Conservation (phyloP, 805 yeast species). For the Spathaspora boniae region DNA sequence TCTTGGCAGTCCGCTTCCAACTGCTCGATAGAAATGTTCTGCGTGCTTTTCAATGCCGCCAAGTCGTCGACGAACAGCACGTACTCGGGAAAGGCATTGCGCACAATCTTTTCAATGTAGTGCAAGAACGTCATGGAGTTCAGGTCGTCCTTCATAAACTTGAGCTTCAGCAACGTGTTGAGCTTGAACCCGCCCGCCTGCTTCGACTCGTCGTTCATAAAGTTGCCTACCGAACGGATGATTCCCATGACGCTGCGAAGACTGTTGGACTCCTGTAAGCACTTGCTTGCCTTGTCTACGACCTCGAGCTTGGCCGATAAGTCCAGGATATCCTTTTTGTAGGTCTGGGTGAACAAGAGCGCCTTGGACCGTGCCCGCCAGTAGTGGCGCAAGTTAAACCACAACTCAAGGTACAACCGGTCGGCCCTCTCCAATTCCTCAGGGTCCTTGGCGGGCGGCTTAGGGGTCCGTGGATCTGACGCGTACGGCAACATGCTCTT, state of each 20-base stretch:
- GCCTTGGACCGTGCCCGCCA: conserved; percentile 94
- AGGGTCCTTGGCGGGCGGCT: conserved; percentile 60
- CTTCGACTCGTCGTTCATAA: conserved; percentile 89
- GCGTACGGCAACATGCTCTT: conserved; percentile 79
- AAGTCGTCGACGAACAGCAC: conserved; percentile 74
- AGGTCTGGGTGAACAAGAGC: conserved; percentile 61
- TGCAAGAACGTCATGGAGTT: conserved; percentile 88
- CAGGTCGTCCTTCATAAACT: conserved; percentile 84
- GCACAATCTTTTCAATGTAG: conserved; percentile 84
- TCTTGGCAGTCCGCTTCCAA: conserved; percentile 68
- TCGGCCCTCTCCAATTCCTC: conserved; percentile 83
- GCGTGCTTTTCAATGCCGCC: conserved; percentile 52
- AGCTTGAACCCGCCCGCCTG: conserved; percentile 92
- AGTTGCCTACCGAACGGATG: conserved; percentile 89
- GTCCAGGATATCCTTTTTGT: conserved; percentile 75
- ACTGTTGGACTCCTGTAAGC: conserved; percentile 61
- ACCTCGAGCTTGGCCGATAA: conserved; percentile 61
- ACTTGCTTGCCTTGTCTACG: conserved; percentile 70
- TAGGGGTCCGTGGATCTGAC: conserved; percentile 43
- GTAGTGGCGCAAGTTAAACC: conserved; percentile 79
- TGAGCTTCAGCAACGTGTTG: conserved; percentile 83
- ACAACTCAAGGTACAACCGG: conserved; percentile 74
- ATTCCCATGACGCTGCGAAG: conserved; percentile 75
- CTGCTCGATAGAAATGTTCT: conserved; percentile 80
- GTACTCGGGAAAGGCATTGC: conserved; percentile 78